Conservation (phyloP, 441 rosid species). For the Populus hybrid region DNA sequence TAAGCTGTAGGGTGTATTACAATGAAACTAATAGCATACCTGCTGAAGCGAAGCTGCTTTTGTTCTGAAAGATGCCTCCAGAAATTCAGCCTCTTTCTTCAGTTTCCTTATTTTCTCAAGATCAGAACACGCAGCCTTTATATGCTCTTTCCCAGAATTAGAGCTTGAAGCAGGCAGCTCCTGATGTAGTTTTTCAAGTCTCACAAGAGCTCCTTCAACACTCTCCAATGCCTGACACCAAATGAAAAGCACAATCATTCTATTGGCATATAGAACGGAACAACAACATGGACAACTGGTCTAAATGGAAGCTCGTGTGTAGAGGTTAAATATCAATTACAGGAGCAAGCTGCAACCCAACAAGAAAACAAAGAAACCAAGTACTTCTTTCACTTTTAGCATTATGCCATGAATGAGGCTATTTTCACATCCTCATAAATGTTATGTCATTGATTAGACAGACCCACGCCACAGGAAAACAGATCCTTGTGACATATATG, state of each 20-base stretch:
- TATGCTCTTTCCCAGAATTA: constrained; percentile 77
- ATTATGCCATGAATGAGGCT: background rate
- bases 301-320: background rate
- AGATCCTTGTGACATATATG: background rate
- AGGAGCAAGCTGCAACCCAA: background rate
- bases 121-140: constrained; percentile 97
- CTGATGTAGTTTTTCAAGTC: constrained; percentile 82
- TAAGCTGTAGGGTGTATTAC: background rate
- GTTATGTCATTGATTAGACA: background rate
- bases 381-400: background rate
- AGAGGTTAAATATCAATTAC: background rate
- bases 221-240: constrained; percentile 80
- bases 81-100: constrained; percentile 98
- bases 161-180: constrained; percentile 78
- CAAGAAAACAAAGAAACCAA: constrained; percentile 1
- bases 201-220: constrained; percentile 81
- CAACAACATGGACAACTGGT: constrained; percentile 4
- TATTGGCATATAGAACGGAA: constrained; percentile 10
- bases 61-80: constrained; percentile 95
- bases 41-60: constrained; percentile 84
- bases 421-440: background rate
- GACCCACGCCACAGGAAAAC: background rate
- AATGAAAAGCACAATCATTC: constrained; percentile 17
- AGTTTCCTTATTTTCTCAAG: constrained; percentile 97
- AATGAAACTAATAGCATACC: constrained; percentile 35